A percentile compares a stretch with the other conserved stretches of the same genome.
phyloP scores from a whole-genome alignment of 192 early-diverging fungal genomes.

The Geranomyces variabilis region DNA sequence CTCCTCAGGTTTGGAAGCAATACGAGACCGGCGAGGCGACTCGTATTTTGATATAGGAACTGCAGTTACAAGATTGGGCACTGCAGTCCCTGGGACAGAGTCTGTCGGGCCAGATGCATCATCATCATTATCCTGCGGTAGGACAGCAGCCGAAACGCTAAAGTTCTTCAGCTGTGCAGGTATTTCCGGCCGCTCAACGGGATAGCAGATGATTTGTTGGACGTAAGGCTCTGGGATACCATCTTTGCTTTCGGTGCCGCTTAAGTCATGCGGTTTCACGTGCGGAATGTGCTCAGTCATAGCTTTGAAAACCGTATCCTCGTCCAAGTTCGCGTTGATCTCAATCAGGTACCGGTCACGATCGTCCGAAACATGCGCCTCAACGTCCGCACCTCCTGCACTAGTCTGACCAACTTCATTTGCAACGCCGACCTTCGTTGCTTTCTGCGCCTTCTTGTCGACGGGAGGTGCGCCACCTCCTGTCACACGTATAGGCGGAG shows the following conservation, averaged over 20 bases:
- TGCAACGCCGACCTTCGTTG: neutral
- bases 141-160: constrained; percentile 27
- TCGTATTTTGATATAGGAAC: constrained; percentile 8
- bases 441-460: constrained; percentile 45
- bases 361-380: constrained; percentile 32
- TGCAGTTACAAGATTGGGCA: neutral
- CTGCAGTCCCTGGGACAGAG: constrained; percentile 1
- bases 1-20: constrained; percentile 41
- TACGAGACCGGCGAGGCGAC: constrained; percentile 1
- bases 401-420: neutral
- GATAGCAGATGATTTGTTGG: constrained; percentile 50
- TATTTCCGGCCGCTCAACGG: constrained; percentile 41
- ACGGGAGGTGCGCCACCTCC: constrained; percentile 15
- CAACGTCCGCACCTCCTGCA: constrained; percentile 13
- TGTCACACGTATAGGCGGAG: neutral
- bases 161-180: constrained; percentile 31
- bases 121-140: constrained; percentile 39
- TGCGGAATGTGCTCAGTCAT: constrained; percentile 48
- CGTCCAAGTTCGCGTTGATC: constrained; percentile 42
- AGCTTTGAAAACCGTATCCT: constrained; percentile 47
- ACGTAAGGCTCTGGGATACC: constrained; percentile 39
- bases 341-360: constrained; percentile 32
- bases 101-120: constrained; percentile 18
- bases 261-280: constrained; percentile 25
- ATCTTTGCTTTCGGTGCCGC: constrained; percentile 22